phyloP scores from a whole-genome alignment of 768 basidiomycete species.

The Mycena metata region DNA sequence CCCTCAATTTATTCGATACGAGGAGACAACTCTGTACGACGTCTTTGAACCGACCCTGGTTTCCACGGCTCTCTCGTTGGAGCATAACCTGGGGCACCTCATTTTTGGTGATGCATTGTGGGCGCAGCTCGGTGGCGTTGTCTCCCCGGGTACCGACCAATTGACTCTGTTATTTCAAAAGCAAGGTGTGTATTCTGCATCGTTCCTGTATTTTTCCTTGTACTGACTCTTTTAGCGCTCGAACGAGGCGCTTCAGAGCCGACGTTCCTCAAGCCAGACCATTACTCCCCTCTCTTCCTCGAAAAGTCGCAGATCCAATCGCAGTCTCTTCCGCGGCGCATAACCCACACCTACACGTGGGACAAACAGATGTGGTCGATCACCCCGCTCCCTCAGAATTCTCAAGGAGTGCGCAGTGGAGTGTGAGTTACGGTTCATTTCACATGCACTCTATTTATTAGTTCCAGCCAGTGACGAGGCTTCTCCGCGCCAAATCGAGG shows the following conservation, averaged over 20 bases:
- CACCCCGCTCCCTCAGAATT: neutral
- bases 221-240: too few relatives aligned
- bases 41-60: conserved; percentile 1
- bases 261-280: neutral
- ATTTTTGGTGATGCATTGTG: neutral
- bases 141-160: neutral
- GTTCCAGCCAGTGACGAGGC: too few relatives aligned
- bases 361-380: conserved; percentile 4
- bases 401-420: neutral
- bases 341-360: neutral
- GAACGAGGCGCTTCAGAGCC: neutral
- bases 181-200: neutral
- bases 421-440: too few relatives aligned
- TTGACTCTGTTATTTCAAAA: neutral
- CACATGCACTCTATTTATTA: too few relatives aligned
- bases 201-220: too few relatives aligned
- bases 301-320: neutral
- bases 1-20: neutral
- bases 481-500: too few relatives aligned
- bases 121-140: neutral
- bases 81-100: neutral
- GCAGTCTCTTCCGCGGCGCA: neutral
- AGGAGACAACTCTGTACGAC: neutral
- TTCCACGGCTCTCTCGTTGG: neutral
- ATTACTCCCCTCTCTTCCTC: neutral